Conservation (phyloP, 371 early-diverging fungal species). For the Lichtheimia ornata region DNA sequence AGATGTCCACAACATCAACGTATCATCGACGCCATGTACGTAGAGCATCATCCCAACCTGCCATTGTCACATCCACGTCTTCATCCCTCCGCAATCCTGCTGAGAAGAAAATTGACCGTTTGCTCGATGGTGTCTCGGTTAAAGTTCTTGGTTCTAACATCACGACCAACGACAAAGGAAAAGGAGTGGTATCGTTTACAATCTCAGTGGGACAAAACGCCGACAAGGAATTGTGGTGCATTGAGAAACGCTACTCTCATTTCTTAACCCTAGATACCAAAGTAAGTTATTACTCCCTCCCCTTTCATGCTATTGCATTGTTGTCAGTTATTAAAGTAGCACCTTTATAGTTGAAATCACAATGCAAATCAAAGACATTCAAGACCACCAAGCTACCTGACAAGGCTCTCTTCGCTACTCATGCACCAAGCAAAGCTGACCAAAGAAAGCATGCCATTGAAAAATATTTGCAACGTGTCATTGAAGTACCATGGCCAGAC, state of each 20-base stretch:
- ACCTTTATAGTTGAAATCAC: constrained; percentile 48
- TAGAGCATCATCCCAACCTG: constrained; percentile 16
- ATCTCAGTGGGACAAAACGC: constrained; percentile 42
- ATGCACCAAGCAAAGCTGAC: constrained; percentile 68
- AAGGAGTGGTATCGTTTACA: constrained; percentile 63
- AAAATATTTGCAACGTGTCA: constrained; percentile 66
- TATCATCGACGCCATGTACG: constrained; percentile 11
- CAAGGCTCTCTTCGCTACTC: constrained; percentile 72
- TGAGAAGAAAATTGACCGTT: background rate
- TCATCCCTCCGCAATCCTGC: background rate
- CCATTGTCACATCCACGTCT: background rate
- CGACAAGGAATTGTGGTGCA: constrained; percentile 68
- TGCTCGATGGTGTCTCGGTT: constrained; percentile 17
- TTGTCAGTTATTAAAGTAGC: background rate
- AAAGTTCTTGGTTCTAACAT: constrained; percentile 71
- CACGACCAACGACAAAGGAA: constrained; percentile 67
- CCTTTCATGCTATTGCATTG: background rate
- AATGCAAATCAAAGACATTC: constrained; percentile 31
- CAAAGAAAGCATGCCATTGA: constrained; percentile 66
- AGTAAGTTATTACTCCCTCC: constrained; percentile 40
- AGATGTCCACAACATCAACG: constrained; percentile 5
- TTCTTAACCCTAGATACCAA: constrained; percentile 72
- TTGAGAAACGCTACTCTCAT: constrained; percentile 83
- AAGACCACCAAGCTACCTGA: constrained; percentile 74
- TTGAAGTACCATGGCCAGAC: constrained; percentile 53